phyloP scores from a whole-genome alignment of 108 stramenopile species.

The Nitzschia sp. region DNA sequence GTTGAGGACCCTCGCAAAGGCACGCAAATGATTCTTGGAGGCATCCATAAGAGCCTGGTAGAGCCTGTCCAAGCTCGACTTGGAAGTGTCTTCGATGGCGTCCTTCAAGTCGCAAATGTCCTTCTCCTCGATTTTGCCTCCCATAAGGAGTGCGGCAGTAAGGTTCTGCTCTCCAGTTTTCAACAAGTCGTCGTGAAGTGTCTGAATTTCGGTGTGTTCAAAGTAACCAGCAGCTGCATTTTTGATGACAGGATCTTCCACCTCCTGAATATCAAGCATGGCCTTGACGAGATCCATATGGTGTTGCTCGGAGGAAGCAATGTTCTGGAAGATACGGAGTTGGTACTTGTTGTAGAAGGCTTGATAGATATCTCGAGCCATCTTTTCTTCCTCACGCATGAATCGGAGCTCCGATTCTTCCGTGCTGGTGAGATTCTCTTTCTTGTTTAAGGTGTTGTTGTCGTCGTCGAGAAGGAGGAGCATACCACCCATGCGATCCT shows the following conservation, averaged over 20 bases:
- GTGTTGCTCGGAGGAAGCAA: background rate
- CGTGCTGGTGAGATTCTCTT: background rate
- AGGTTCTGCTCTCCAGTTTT: background rate
- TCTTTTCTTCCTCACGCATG: background rate
- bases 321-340: background rate
- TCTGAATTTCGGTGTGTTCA: background rate
- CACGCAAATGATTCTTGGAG: conserved; percentile 5
- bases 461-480: too few species aligned
- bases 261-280: background rate
- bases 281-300: background rate
- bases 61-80: background rate
- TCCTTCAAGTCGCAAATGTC: background rate
- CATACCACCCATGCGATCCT: too few species aligned
- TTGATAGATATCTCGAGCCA: background rate
- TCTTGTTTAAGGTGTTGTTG: too few species aligned
- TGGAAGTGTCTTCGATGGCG: background rate
- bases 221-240: background rate
- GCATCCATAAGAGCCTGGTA: background rate
- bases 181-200: background rate
- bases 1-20: background rate
- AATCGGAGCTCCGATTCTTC: background rate
- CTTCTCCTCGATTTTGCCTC: background rate
- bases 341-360: background rate
- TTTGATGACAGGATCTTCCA: background rate
- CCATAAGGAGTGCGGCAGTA: background rate